phyloP scores from a whole-genome alignment of 2,329 filamentous ascomycete species.

The Fusarium equiseti region DNA sequence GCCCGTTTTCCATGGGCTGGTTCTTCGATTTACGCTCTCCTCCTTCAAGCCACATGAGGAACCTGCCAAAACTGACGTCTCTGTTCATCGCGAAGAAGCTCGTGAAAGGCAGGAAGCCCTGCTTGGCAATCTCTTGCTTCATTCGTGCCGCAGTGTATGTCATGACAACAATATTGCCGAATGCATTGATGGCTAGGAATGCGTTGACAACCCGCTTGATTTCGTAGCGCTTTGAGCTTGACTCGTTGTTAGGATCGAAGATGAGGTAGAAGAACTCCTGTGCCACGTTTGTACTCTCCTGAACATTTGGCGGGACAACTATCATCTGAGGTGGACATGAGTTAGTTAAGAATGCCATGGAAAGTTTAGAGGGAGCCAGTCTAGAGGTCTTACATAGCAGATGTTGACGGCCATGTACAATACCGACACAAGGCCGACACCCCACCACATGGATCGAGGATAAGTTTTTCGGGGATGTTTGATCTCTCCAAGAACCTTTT shows the following conservation, averaged over 20 bases:
- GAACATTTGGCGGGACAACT: not conserved
- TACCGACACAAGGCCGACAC: not conserved
- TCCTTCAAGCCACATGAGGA: not conserved
- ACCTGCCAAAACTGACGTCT: not conserved
- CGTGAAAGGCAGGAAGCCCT: not conserved
- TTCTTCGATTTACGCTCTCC: not conserved
- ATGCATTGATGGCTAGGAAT: not conserved
- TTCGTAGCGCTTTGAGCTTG: not conserved
- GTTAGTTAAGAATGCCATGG: not conserved
- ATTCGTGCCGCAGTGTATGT: not conserved
- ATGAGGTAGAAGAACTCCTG: not conserved
- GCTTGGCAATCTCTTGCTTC: not conserved
- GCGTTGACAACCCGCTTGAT: not conserved
- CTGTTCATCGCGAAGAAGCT: not conserved
- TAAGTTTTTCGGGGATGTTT: not conserved
- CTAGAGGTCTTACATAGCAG: not conserved
- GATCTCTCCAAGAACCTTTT: not conserved
- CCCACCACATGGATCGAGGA: not conserved
- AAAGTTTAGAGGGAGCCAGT: not conserved
- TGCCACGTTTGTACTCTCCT: not conserved
- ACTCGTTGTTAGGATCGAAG: not conserved
- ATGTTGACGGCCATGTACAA: not conserved
- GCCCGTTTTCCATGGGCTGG: not conserved
- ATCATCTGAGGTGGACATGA: not conserved
- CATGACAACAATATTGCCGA: not conserved